Conservation (phyloP, 208 protist genomes). For the Crithidia expoeki region DNA sequence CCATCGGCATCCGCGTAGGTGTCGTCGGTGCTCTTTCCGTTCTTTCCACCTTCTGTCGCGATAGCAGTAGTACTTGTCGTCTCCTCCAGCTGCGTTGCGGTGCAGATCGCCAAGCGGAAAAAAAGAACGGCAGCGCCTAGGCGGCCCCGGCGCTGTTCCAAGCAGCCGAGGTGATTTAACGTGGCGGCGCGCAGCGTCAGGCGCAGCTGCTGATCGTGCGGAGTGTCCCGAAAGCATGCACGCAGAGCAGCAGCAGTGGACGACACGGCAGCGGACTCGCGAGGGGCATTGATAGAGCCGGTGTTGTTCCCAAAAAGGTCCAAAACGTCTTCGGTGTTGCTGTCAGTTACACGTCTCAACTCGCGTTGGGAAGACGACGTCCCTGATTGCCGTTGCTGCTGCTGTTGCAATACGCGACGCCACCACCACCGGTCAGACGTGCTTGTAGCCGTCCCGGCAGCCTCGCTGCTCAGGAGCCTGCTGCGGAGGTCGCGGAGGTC, state of each 20-base stretch:
- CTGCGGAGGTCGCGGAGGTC: slow-evolving; percentile 2
- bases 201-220: slow-evolving; percentile 41
- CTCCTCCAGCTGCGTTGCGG: slow-evolving; percentile 55
- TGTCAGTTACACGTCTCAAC: neutral
- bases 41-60: neutral
- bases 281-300: no score
- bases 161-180: slow-evolving; percentile 90
- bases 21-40: neutral
- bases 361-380: neutral
- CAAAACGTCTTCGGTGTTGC: slow-evolving; percentile 4
- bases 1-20: neutral
- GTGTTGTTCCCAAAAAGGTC: neutral
- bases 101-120: slow-evolving; percentile 66
- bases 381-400: neutral
- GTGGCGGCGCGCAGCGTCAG: slow-evolving; percentile 79
- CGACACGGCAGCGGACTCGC: neutral
- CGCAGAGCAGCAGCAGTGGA: slow-evolving; percentile 26
- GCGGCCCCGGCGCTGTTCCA: slow-evolving; percentile 76
- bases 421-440: slow-evolving; percentile 29
- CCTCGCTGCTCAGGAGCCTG: neutral
- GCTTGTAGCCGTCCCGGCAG: neutral
- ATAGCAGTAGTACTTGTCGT: neutral
- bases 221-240: slow-evolving; percentile 12
- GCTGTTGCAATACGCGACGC: slow-evolving; percentile 16
- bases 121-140: slow-evolving; percentile 61